Percentiles rank a stretch among this genome's conserved stretches.
Evolutionary conservation across 2,329 filamentous ascomycete genomes (phyloP).

Genomic region (Cladosporium velox): DNA sequence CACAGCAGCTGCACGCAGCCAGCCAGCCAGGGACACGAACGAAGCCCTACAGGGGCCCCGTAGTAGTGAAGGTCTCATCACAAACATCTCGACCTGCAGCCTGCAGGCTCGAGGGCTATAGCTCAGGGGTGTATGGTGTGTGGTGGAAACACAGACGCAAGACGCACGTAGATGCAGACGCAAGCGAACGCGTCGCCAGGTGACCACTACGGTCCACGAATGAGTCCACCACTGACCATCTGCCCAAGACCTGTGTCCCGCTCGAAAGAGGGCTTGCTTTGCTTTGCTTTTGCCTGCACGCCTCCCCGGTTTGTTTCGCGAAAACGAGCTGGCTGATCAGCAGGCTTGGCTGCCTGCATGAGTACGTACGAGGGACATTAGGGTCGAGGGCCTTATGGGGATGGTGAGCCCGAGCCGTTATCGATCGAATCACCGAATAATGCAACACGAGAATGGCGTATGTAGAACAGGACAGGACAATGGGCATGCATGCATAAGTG

Average conservation of each 20-base stretch:
- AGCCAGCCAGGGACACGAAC: neutral
- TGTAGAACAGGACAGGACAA: neutral
- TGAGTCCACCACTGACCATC: neutral
- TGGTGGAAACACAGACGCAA: neutral
- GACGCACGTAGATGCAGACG: neutral
- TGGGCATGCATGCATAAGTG: neutral
- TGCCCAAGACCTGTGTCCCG: neutral
- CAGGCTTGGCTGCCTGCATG: neutral
- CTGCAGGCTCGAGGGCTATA: neutral
- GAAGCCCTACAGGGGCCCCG: neutral
- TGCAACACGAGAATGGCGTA: neutral
- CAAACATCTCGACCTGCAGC: neutral
- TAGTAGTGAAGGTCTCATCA: neutral
- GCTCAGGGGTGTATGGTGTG: neutral
- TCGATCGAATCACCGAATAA: neutral
- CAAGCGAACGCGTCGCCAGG: neutral
- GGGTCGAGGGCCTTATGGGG: neutral
- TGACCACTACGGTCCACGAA: neutral
- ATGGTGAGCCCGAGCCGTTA: neutral
- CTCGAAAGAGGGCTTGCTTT: neutral
- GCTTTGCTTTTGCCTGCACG: neutral
- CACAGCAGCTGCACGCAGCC: neutral
- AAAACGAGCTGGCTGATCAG: neutral
- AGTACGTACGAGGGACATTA: neutral
- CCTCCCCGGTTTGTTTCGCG: neutral